Evolutionary conservation across 345 rosid genomes (phyloP).

Genomic region (Rhodamnia argentea): DNA sequence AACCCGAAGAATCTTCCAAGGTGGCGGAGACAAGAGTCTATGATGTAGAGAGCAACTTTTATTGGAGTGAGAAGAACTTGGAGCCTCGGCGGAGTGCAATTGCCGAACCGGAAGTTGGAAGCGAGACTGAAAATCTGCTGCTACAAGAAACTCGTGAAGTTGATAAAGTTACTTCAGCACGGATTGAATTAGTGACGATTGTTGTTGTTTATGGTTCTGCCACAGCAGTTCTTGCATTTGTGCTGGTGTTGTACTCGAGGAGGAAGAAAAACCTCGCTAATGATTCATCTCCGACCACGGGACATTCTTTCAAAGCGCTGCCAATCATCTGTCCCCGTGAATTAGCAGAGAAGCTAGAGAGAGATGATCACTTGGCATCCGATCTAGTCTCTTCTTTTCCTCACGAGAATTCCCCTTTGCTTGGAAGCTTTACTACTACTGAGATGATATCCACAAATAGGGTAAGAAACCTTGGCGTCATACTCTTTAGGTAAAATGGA

Average conservation of each 20-base stretch:
- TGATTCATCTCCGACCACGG: neutral
- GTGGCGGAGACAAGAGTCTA: neutral
- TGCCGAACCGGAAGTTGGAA: neutral
- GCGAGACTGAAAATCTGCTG: neutral
- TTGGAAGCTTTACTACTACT: neutral
- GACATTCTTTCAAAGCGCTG: neutral
- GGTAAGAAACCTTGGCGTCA: neutral
- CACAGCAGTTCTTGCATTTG: neutral
- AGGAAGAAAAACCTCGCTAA: neutral
- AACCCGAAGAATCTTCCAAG: neutral
- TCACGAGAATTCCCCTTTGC: neutral
- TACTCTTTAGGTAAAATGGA: neutral
- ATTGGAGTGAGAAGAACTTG: neutral
- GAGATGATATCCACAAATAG: neutral
- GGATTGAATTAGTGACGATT: neutral
- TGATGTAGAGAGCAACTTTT: neutral
- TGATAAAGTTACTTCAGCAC: neutral
- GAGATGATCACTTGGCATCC: neutral
- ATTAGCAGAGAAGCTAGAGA: neutral
- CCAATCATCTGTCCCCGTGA: neutral
- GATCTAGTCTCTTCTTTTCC: neutral
- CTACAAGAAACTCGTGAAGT: neutral
- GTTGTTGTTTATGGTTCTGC: neutral
- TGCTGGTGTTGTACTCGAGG: neutral
- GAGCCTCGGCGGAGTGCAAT: neutral